Percentiles rank a stretch among this genome's conserved stretches.
Evolutionary conservation across 805 yeast species (phyloP).

Genomic region (Kazachstania psychrophila): DNA sequence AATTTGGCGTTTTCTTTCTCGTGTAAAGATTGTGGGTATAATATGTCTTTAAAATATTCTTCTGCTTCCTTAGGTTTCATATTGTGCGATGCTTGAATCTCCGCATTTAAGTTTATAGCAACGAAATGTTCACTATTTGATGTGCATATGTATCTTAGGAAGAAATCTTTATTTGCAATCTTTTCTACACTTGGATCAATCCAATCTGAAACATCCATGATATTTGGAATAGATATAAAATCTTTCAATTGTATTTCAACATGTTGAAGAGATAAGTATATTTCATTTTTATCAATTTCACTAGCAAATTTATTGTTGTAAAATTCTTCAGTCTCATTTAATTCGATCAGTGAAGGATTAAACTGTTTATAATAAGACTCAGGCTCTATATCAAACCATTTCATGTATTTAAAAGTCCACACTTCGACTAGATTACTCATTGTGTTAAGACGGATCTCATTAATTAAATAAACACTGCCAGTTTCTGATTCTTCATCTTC

Average conservation of each 20-base stretch:
- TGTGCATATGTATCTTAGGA: slow-evolving; percentile 14
- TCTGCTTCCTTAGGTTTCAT: slow-evolving; percentile 12
- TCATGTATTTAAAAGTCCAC: slow-evolving; percentile 36
- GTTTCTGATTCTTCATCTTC: slow-evolving; percentile 26
- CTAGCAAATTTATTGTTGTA: slow-evolving; percentile 11
- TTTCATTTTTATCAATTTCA: slow-evolving; percentile 32
- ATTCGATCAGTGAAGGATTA: slow-evolving; percentile 12
- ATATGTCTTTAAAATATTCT: slow-evolving; percentile 13
- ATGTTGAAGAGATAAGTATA: slow-evolving; percentile 43
- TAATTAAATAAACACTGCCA: slow-evolving; percentile 36
- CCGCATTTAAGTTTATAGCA: slow-evolving; percentile 8
- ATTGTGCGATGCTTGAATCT: slow-evolving; percentile 3
- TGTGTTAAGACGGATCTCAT: slow-evolving; percentile 42
- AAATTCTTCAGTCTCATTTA: slow-evolving; percentile 6
- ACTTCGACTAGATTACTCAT: slow-evolving; percentile 38
- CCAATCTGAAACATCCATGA: slow-evolving; percentile 33
- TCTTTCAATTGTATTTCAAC: slow-evolving; percentile 34
- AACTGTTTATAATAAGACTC: slow-evolving; percentile 17
- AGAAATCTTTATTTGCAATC: slow-evolving; percentile 4
- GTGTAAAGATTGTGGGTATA: slow-evolving; percentile 2
- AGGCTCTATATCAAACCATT: slow-evolving; percentile 31
- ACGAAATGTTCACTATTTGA: slow-evolving; percentile 12
- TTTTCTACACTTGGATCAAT: neutral
- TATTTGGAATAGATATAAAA: slow-evolving; percentile 36
- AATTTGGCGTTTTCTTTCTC: slow-evolving; percentile 1